Base-by-base conservation (phyloP, 768 basidiomycete species). In the Hygrocybe punicea region DNA sequence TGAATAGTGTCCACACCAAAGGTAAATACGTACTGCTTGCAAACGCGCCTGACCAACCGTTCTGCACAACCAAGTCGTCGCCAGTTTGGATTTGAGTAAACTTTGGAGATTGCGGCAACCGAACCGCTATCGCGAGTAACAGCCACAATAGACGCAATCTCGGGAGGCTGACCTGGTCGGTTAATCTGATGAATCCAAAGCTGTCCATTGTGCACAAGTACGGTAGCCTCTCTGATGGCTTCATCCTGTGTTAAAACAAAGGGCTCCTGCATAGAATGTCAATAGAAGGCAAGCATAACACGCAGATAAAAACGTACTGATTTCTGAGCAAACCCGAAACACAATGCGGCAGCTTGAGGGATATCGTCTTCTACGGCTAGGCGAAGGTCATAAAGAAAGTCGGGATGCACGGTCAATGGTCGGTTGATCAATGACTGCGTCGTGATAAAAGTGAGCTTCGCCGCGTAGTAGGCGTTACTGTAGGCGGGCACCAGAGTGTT, bases 41-140 rank as follows among this genome's bases (percentile, higher is more conserved):
- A 76, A 16, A 82, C 79, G 37, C 69, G 67, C 17, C 77, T 71
- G 2, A 79, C 71, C 23, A 84, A 73, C 4, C 77, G 74, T 62
- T 73, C 76, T 0, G 82, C 83, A 60, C 76, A 82, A 14, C 81
- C 75, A 5, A 60, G 63, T 5, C 69, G 60, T 58, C 83, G 66
- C 73, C 76, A 81, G 6, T 56, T 23, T 0, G 73, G 66, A 34
- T 71, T 64, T 9, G 82, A 83, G 64, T 69, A 81, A 3, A 84
- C 82, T 59, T 84, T 84, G 44, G 82, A 80, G 48, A 84, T 73
- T 4, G 77, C 74, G 1, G 79, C 71, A n/a, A 81, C 74, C 7
- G 67, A 67, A 1, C 70, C 70, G 9, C 74, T 78, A 13, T 74
- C 69, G 10, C 82, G 69, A 9, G 82, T 81, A 1, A 75, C 70